A percentile compares a stretch with the other conserved stretches of the same genome.
These are phyloP conservation scores for Phytophthora lateralis DNA, from an alignment of 352 stramenopile genomes.

Conservation along the genomic window DNA sequence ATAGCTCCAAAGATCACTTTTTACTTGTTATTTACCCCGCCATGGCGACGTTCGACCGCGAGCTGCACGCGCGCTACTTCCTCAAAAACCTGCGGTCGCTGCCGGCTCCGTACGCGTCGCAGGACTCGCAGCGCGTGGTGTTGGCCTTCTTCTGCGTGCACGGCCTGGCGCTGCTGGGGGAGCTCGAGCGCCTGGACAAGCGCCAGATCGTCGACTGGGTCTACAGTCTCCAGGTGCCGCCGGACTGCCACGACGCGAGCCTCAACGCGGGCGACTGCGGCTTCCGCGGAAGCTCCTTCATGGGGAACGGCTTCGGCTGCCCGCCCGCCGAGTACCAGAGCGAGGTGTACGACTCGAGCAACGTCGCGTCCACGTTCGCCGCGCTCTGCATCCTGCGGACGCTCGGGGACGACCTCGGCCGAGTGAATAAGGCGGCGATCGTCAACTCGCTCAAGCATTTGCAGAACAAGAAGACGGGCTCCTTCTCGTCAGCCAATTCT, in stretches of 20 bases:
- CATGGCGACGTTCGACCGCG: slow-evolving; percentile 58
- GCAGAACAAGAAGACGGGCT: slow-evolving; percentile 77
- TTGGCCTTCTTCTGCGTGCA: slow-evolving; percentile 88
- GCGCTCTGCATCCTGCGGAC: slow-evolving; percentile 85
- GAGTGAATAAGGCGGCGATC: slow-evolving; percentile 77
- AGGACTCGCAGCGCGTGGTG: slow-evolving; percentile 84
- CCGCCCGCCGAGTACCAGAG: slow-evolving; percentile 60
- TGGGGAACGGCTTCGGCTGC: slow-evolving; percentile 67
- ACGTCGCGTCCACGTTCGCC: slow-evolving; percentile 87
- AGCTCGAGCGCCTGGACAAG: slow-evolving; percentile 75
- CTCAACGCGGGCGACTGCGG: slow-evolving; percentile 77
- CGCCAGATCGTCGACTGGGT: slow-evolving; percentile 86
- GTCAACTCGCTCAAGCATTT: slow-evolving; percentile 62
- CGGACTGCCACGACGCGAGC: slow-evolving; percentile 62
- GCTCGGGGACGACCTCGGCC: slow-evolving; percentile 80
- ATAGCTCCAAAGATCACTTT: slow-evolving; percentile 22
- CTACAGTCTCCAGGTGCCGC: slow-evolving; percentile 82
- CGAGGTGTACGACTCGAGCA: slow-evolving; percentile 79
- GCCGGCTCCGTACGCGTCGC: slow-evolving; percentile 72
- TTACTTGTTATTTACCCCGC: no score
- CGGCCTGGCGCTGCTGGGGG: slow-evolving; percentile 77
- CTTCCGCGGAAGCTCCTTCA: slow-evolving; percentile 70
- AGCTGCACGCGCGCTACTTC: slow-evolving; percentile 85
- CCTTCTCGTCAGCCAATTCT: slow-evolving; percentile 69
- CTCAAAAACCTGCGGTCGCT: slow-evolving; percentile 76